Percentiles rank a stretch among this genome's conserved stretches.
These are phyloP conservation scores for Borovskyia barvae DNA, from an alignment of 208 protist genomes.

Conservation along the genomic window DNA sequence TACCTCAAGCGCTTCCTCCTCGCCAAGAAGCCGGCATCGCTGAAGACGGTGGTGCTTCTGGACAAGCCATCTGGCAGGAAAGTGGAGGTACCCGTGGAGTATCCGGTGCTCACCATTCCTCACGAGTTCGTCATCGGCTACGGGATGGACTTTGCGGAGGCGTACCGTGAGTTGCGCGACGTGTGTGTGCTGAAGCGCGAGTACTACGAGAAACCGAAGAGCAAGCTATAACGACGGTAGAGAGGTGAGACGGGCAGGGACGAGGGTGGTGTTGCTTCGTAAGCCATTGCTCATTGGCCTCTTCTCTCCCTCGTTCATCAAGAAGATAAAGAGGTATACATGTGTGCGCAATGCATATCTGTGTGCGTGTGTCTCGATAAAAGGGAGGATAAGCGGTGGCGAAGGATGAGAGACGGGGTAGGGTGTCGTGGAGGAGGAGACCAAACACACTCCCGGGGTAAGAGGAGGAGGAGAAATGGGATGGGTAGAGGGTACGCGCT, in stretches of 20 bases:
- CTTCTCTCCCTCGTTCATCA: no score
- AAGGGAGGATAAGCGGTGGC: slow-evolving; percentile 5
- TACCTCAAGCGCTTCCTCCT: slow-evolving; percentile 64
- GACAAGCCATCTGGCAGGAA: slow-evolving; percentile 78
- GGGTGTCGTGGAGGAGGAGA: no score
- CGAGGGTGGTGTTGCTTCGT: not conserved
- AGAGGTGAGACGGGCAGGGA: not conserved
- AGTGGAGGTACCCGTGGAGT: slow-evolving; percentile 55
- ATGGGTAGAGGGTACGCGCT: no score
- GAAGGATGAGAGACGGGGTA: no score
- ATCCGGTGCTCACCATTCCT: slow-evolving; percentile 61
- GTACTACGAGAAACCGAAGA: slow-evolving; percentile 50
- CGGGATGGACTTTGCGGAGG: slow-evolving; percentile 87
- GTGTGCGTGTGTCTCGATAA: not conserved
- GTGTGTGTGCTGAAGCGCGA: slow-evolving; percentile 62
- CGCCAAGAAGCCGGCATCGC: slow-evolving; percentile 57
- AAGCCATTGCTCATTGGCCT: no score
- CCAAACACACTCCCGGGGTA: no score
- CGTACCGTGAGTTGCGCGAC: slow-evolving; percentile 80
- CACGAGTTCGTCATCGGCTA: slow-evolving; percentile 89
- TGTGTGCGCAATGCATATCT: no score
- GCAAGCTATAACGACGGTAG: slow-evolving; percentile 34
- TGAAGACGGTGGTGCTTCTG: slow-evolving; percentile 84
- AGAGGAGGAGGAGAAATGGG: no score
- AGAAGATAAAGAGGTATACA: no score